Evolutionary conservation across 225 moss, liverwort and hornwort genomes (phyloP).

Genomic region (Climacium dendroides): DNA sequence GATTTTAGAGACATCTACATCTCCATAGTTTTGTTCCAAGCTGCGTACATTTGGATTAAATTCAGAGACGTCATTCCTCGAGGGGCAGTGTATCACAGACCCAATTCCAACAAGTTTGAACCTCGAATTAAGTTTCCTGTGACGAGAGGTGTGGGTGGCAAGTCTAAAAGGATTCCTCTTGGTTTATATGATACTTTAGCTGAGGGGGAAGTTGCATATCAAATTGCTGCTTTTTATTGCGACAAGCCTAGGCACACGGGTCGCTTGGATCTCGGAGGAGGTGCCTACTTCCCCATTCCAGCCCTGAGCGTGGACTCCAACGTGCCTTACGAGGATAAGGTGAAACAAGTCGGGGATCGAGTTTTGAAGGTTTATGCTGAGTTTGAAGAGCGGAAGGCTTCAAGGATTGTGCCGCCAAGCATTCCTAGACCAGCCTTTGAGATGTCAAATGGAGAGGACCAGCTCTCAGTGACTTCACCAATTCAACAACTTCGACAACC

Average conservation of each 20-base stretch:
- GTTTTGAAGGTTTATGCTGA: not conserved
- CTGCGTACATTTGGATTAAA: not conserved
- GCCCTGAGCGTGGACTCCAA: not conserved
- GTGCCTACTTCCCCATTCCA: not conserved
- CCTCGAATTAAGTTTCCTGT: not conserved
- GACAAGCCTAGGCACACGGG: not conserved
- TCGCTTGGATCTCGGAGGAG: not conserved
- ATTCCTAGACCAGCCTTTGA: not conserved
- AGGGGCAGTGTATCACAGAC: not conserved
- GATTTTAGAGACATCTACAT: not conserved
- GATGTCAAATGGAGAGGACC: not conserved
- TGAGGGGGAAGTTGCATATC: not conserved
- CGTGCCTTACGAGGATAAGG: not conserved
- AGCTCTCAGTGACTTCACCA: not conserved
- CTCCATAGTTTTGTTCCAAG: not conserved
- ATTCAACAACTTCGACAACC: not conserved
- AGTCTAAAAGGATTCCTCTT: not conserved
- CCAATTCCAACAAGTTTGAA: fast-evolving
- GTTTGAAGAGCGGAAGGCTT: not conserved
- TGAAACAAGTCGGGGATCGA: not conserved
- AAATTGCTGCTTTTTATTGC: not conserved
- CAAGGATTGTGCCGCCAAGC: not conserved
- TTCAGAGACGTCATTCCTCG: not conserved
- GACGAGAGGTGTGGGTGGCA: not conserved
- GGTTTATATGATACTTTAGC: not conserved